phyloP scores from a whole-genome alignment of 2,329 filamentous ascomycete genomes.

The Cryphonectria carpinicola region DNA sequence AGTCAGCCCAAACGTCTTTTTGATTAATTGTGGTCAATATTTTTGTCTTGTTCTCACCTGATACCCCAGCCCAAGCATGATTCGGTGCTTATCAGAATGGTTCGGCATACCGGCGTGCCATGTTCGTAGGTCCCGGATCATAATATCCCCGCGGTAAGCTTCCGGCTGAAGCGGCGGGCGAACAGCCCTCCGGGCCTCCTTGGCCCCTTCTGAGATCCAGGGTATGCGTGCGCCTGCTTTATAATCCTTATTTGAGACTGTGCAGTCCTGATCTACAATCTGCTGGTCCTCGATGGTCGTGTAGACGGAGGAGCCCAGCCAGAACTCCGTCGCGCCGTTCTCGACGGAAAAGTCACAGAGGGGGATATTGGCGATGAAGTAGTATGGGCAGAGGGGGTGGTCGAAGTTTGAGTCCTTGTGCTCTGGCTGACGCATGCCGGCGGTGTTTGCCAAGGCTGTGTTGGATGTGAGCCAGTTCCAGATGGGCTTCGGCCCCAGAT shows the following conservation, averaged over 20 bases:
- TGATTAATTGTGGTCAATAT: no score
- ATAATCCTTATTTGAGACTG: constrained; percentile 9
- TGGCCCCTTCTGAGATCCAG: constrained; percentile 27
- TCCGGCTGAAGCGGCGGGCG: constrained; percentile 36
- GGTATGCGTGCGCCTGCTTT: constrained; percentile 24
- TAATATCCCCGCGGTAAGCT: constrained; percentile 35
- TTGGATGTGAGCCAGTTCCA: constrained; percentile 47
- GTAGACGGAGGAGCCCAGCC: constrained; percentile 44
- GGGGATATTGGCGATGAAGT: constrained; percentile 44
- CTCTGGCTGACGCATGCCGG: constrained; percentile 42
- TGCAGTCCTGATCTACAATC: constrained; percentile 31
- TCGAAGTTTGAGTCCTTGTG: constrained; percentile 44
- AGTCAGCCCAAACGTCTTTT: not conserved
- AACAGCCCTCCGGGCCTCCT: constrained; percentile 32
- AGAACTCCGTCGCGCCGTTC: constrained; percentile 46
- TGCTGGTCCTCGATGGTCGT: constrained; percentile 39
- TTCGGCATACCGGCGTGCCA: constrained; percentile 43
- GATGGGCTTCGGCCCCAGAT: constrained; percentile 44
- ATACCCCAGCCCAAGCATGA: constrained; percentile 37
- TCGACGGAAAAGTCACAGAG: constrained; percentile 40
- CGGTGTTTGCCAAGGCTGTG: constrained; percentile 42
- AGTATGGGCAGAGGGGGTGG: constrained; percentile 43
- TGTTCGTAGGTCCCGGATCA: constrained; percentile 37
- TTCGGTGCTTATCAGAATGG: constrained; percentile 32
- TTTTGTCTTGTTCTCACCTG: constrained; percentile 26